A percentile compares a stretch with the other conserved stretches of the same genome.
These are phyloP conservation scores for Comarum palustre DNA, from an alignment of 306 rosid genomes.

Conservation along the genomic window DNA sequence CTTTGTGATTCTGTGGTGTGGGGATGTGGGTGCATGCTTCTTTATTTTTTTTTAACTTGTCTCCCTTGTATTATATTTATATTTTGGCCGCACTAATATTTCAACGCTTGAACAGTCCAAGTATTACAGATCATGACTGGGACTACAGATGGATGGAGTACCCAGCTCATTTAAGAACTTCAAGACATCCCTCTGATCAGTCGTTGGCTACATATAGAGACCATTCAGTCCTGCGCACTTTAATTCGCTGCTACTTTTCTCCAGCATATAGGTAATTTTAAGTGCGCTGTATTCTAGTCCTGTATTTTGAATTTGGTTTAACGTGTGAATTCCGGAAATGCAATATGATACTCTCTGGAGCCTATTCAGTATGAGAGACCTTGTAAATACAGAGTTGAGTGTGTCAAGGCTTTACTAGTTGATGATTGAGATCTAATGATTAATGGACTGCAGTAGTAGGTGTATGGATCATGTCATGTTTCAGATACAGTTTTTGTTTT, in stretches of 20 bases:
- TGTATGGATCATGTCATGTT: not conserved
- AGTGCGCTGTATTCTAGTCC: not conserved
- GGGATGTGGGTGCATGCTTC: not conserved
- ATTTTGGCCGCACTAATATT: slow-evolving; percentile 9
- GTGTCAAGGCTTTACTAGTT: not conserved
- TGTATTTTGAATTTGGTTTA: not conserved
- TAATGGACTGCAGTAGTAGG: not conserved
- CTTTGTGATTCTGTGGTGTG: not conserved
- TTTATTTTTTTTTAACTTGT: not conserved
- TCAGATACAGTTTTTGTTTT: not conserved
- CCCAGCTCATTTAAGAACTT: slow-evolving; percentile 51
- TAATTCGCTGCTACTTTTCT: slow-evolving; percentile 85
- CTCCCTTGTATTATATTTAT: not conserved
- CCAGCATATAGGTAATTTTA: slow-evolving; percentile 65
- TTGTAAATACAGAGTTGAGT: slow-evolving; percentile 2
- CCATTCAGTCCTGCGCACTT: slow-evolving; percentile 72
- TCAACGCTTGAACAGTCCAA: slow-evolving; percentile 25
- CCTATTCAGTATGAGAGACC: not conserved
- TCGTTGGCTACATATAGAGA: slow-evolving; percentile 78
- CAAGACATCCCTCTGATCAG: slow-evolving; percentile 62
- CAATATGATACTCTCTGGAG: not conserved
- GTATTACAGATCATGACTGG: slow-evolving; percentile 53
- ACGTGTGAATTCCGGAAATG: not conserved
- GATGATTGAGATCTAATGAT: slow-evolving; percentile 2
- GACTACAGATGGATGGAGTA: slow-evolving; percentile 92